These are phyloP conservation scores for Colletotrichum truncatum DNA, from an alignment of 2,329 filamentous ascomycete genomes.

Conservation along the genomic window DNA sequence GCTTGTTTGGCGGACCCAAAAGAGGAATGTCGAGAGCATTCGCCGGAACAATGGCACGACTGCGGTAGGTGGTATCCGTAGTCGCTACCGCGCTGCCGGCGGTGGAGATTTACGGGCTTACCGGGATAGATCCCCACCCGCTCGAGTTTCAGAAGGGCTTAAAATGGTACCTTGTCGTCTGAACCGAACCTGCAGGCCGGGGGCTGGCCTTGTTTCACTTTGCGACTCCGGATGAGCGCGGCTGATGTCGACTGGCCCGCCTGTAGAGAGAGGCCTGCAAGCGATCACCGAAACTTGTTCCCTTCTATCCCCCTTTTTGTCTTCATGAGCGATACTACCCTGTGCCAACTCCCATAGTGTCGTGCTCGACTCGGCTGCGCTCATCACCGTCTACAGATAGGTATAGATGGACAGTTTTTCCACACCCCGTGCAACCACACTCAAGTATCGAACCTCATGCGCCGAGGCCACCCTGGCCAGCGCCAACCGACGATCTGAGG, in stretches of 20 bases:
- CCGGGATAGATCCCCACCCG: background rate
- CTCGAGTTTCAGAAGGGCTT: slow-evolving; percentile 25
- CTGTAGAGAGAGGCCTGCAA: background rate
- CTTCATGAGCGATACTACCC: background rate
- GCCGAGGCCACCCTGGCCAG: slow-evolving; percentile 12
- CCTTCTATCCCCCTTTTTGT: background rate
- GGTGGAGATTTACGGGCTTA: slow-evolving; percentile 17
- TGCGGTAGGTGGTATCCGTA: slow-evolving; percentile 29
- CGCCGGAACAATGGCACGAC: slow-evolving; percentile 5
- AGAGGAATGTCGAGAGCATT: slow-evolving; percentile 4
- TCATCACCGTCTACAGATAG: background rate
- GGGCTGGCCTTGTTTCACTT: slow-evolving; percentile 23
- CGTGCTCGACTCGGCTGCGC: background rate
- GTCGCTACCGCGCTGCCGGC: background rate
- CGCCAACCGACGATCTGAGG: slow-evolving; percentile 17
- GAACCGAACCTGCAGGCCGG: background rate
- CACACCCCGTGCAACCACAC: background rate
- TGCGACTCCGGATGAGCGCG: slow-evolving; percentile 20
- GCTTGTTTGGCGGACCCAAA: no score
- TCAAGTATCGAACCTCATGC: slow-evolving; percentile 25
- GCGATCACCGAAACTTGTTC: slow-evolving; percentile 28
- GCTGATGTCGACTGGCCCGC: slow-evolving; percentile 18
- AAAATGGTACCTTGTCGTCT: slow-evolving; percentile 17
- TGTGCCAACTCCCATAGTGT: background rate
- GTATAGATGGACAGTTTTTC: background rate